Base-by-base conservation (phyloP, 805 yeast genomes). In the Spathaspora gorwiae region DNA sequence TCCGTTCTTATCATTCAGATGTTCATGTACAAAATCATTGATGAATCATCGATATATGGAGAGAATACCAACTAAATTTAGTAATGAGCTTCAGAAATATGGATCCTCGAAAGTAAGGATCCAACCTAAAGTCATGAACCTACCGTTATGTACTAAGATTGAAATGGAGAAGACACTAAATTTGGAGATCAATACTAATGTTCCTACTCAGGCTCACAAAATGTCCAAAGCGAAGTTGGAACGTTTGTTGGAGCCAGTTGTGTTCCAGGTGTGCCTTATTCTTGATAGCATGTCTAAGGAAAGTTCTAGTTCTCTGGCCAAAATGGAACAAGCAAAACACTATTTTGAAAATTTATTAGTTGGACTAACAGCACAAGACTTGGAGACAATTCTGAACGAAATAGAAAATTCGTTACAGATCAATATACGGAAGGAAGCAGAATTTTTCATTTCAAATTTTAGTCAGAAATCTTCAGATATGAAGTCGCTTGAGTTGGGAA, bases 191-290 rank as follows among this genome's bases (percentile, higher is more conserved):
- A 42, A 37, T 34, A 34, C 44, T 6, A 29, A 32, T 15, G 41
- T 29, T 7, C 40, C 31, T n/a, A 26, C 4, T 19, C 24, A 37
- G 5, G 27, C 27, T 27, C 40, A 26, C 4, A 32, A 32, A 14
- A 13, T 9, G 5, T 43, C 46, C 3, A 27, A 19, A 12, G 37
- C 27, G 14, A 46, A 39, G 26, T 36, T 42, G 10, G 29, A 35
- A 26, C 15, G 39, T 9, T 37, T 55, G 15, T 40, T 55, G 26
- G 59, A 55, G 39, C 51, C 54, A 6, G 35, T 53, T 7, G 35
- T 47, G 27, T 55, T 50, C 39, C 55, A 55, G 32, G 43, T 46
- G 33, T 44, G 46, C 29, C 24, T 19, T 19, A 19, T 19, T 19
- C 24, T 19, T 19, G 24, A 19, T 19, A 19, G 24, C 5, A 19